Evolutionary conservation across 345 rosid genomes (phyloP).

Genomic region (Sisymbrium altissimum): DNA sequence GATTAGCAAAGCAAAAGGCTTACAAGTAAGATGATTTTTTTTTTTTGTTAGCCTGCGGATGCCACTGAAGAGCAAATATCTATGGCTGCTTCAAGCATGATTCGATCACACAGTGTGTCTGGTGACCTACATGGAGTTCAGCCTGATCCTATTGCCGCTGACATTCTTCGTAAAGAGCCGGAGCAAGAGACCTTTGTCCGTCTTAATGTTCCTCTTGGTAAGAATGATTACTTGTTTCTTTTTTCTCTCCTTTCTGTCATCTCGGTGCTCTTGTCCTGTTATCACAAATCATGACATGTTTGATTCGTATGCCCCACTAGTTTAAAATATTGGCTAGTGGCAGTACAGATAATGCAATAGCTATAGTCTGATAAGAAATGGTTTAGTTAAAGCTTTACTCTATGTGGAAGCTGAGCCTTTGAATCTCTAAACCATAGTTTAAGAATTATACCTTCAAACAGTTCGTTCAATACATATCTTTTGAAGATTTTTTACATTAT

Average conservation of each 20-base stretch:
- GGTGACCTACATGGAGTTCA: slow-evolving; percentile 98
- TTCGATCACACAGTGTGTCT: slow-evolving; percentile 91
- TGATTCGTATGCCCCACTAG: not conserved
- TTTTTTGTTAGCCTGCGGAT: slow-evolving; percentile 34
- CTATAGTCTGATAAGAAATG: not conserved
- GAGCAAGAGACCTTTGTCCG: slow-evolving; percentile 95
- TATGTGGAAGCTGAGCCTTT: slow-evolving; percentile 3
- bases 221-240: slow-evolving; percentile 21
- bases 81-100: slow-evolving; percentile 70
- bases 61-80: slow-evolving; percentile 61
- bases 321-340: not conserved
- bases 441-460: not conserved
- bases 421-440: not conserved
- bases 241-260: not conserved
- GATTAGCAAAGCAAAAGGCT: not conserved
- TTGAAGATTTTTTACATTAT: not conserved
- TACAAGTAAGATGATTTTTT: not conserved
- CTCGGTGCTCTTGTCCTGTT: not conserved
- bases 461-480: not conserved
- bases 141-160: slow-evolving; percentile 99
- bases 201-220: slow-evolving; percentile 73
- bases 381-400: not conserved
- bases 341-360: not conserved
- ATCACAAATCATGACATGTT: not conserved
- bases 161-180: slow-evolving; percentile 94